Conservation (phyloP, 2,329 filamentous ascomycete species). For the Sordariomycetes sp. region DNA sequence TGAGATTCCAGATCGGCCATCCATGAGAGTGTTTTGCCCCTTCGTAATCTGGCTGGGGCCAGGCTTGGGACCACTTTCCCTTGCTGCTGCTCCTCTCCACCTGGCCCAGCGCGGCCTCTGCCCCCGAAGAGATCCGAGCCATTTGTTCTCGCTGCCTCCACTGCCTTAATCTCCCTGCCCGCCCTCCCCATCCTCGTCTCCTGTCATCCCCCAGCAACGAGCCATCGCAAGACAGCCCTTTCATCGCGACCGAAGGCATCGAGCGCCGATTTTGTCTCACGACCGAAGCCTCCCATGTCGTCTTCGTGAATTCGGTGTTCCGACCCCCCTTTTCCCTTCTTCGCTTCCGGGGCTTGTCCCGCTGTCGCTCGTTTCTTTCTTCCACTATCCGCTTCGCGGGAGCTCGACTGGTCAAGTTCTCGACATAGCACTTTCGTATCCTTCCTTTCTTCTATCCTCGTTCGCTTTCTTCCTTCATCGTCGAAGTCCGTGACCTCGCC, state of each 20-base stretch:
- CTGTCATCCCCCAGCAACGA: slow-evolving; percentile 3
- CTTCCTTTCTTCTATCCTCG: slow-evolving; percentile 7
- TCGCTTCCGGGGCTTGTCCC: slow-evolving; percentile 4
- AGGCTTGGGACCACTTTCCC: not conserved
- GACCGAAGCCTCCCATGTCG: not conserved
- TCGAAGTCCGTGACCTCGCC: slow-evolving; percentile 2
- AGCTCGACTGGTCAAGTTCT: slow-evolving; percentile 6
- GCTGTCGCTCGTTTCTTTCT: slow-evolving; percentile 9
- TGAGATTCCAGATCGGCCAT: not conserved
- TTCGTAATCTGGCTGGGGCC: not conserved
- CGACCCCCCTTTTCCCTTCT: not conserved
- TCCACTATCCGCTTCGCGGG: slow-evolving; percentile 1
- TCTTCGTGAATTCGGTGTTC: not conserved
- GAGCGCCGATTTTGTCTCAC: not conserved
- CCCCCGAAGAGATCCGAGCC: not conserved
- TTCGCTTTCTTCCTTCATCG: slow-evolving; percentile 8
- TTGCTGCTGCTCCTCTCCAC: not conserved
- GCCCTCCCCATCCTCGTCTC: slow-evolving; percentile 2
- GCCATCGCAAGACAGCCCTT: not conserved
- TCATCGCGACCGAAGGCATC: not conserved
- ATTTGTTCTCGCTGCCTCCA: slow-evolving; percentile 3
- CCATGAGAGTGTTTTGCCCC: not conserved
- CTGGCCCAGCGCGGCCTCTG: not conserved
- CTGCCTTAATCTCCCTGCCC: not conserved
- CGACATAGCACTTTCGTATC: slow-evolving; percentile 5